Evolutionary conservation across 371 early-diverging fungal species (phyloP).

Genomic region (Mucor plumbeus): DNA sequence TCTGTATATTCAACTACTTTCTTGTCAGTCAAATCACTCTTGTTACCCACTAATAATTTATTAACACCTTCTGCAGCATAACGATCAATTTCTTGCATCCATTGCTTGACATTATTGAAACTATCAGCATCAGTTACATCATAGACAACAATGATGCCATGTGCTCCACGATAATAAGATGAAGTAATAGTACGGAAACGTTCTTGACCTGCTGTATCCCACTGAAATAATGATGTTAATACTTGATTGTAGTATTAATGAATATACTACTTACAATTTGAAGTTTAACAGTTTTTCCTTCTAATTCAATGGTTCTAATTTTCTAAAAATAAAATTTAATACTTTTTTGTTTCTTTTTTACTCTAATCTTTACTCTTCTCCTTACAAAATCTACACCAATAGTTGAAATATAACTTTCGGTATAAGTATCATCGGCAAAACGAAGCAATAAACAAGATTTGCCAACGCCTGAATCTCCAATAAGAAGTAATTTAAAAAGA

Average conservation of each 20-base stretch:
- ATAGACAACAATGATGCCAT: slow-evolving; percentile 99
- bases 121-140: slow-evolving; percentile 97
- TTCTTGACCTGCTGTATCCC: slow-evolving; percentile 99
- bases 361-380: slow-evolving; percentile 9
- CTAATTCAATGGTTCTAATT: slow-evolving; percentile 98
- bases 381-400: slow-evolving; percentile 98
- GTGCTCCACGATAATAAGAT: slow-evolving; percentile 98
- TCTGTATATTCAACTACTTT: slow-evolving; percentile 79
- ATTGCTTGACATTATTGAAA: slow-evolving; percentile 90
- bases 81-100: slow-evolving; percentile 96
- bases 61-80: slow-evolving; percentile 75
- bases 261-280: slow-evolving; percentile 81
- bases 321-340: slow-evolving; percentile 60
- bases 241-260: neutral
- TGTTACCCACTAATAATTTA: slow-evolving; percentile 99
- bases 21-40: slow-evolving; percentile 94
- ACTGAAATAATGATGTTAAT: slow-evolving; percentile 43
- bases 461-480: slow-evolving; percentile 99
- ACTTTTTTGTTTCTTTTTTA: neutral
- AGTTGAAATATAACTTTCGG: slow-evolving; percentile 97
- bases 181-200: slow-evolving; percentile 99
- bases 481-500: slow-evolving; percentile 98
- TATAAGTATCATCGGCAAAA: slow-evolving; percentile 99
- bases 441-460: slow-evolving; percentile 98
- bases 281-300: slow-evolving; percentile 98